Evolutionary conservation across 2,329 filamentous ascomycete genomes (phyloP), one percentile per base, ranked within the genome.

Genomic region (Colletotrichum orchidophilum): DNA sequence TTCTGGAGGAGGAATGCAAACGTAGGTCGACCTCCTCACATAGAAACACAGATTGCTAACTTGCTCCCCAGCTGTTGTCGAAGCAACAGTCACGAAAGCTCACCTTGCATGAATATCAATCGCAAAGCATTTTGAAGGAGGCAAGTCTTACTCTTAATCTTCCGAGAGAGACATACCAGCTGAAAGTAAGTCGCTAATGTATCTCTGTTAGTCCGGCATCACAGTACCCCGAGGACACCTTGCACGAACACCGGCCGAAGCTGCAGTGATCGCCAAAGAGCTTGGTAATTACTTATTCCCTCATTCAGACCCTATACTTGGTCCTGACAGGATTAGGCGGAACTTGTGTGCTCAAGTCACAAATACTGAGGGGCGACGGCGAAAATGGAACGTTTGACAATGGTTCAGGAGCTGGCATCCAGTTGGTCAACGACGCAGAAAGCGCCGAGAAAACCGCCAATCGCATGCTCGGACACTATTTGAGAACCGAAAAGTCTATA

Each of bases 261-360:
- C 73, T 1, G 55, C 53, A 18, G 58, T 71, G 2, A 75, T 77
- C 5, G 65, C 76, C 1, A 61, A 74, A 15, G 66, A 75, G 2
- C 66, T 81, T 1, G 75, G 80, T 81, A 65, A 55, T 55, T 15
- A 7, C 11, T n/a, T 21, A n/a, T n/a, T n/a, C n/a, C n/a, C 9
- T 35, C 18, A 1, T 8, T 11, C 9, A 24, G 9, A 15, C 4
- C 2, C 3, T 1, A 31, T 0, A 24, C 3, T 18, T 3, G 21
- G 3, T 12, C 9, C 39, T 68, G 15, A 27, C 15, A 15, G 4
- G 21, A 7, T 11, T 15, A 79, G 79, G 75, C 8, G 66, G 71
- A 3, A 61, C 59, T 21, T 80, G 75, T 52, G 58, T 75, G 3
- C 27, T 81, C 0, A 80, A 78, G 60, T 71, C 78, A 1, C 80